phyloP scores from a whole-genome alignment of 148 eudicot species.

The Beta vulgaris region DNA sequence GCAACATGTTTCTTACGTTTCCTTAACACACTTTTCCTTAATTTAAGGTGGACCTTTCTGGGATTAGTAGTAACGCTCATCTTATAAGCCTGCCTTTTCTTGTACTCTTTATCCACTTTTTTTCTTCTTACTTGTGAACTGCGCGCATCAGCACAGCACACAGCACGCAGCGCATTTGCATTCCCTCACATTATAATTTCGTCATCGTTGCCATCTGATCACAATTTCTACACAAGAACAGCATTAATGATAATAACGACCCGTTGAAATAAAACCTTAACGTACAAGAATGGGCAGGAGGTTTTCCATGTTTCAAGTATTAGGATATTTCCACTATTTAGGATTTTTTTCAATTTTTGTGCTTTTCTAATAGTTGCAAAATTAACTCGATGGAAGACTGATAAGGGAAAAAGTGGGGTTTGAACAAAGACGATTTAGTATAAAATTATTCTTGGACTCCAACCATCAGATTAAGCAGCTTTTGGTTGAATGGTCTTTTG shows the following conservation, averaged over 20 bases:
- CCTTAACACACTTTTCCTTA: background rate
- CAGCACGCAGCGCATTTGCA: background rate
- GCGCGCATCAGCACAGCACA: background rate
- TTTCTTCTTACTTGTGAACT: background rate
- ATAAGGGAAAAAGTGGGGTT: no score
- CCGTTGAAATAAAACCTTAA: background rate
- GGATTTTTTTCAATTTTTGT: no score
- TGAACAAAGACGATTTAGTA: no score
- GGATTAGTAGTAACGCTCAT: background rate
- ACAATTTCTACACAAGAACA: background rate
- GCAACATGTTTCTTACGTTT: constrained; percentile 1
- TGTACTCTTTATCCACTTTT: constrained; percentile 2
- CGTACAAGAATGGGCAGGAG: background rate
- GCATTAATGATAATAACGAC: background rate
- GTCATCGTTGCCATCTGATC: background rate
- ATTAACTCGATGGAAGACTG: no score
- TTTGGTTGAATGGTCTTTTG: no score
- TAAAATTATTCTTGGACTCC: no score
- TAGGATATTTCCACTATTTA: no score
- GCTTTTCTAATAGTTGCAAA: no score
- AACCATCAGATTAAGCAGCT: no score
- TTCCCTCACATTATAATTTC: background rate
- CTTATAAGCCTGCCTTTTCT: constrained; percentile 11
- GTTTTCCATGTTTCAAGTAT: no score
- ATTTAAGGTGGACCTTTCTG: background rate